phyloP scores from a whole-genome alignment of 2,329 filamentous ascomycete species.

The Oidium heveae region DNA sequence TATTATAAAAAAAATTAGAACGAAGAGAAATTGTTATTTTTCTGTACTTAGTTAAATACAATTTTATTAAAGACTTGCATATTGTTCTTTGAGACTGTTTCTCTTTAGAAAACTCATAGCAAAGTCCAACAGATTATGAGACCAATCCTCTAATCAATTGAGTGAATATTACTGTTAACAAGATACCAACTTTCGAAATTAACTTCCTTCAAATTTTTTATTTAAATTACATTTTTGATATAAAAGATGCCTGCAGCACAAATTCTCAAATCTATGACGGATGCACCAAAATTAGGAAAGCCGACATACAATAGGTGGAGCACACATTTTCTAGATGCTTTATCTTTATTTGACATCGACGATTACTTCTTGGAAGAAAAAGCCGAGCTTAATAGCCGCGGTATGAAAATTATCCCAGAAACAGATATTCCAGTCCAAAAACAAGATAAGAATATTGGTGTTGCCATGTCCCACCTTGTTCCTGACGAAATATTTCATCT shows the following conservation, averaged over 20 bases:
- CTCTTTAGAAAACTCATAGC: too few relatives aligned
- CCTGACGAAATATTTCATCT: not conserved
- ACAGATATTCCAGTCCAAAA: not conserved
- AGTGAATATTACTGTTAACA: not conserved
- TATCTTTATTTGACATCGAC: not conserved
- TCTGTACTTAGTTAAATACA: too few relatives aligned
- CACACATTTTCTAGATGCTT: not conserved
- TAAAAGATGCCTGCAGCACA: not conserved
- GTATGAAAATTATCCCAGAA: not conserved
- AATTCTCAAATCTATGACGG: not conserved
- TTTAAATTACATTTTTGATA: not conserved
- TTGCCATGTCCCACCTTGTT: not conserved
- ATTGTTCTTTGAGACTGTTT: too few relatives aligned
- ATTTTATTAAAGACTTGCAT: too few relatives aligned
- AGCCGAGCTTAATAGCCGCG: not conserved
- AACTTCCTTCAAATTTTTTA: not conserved
- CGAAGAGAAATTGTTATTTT: too few relatives aligned
- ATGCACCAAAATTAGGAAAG: not conserved
- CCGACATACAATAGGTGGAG: not conserved
- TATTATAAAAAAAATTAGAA: too few relatives aligned
- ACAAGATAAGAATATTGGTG: not conserved
- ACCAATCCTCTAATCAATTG: not conserved
- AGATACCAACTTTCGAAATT: not conserved
- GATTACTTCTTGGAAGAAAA: not conserved
- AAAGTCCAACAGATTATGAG: not conserved